A percentile compares a stretch with the other conserved stretches of the same genome.
Evolutionary conservation across 1,139 yeast genomes (phyloP).

Genomic region (Blastobotrys malaysiensis): DNA sequence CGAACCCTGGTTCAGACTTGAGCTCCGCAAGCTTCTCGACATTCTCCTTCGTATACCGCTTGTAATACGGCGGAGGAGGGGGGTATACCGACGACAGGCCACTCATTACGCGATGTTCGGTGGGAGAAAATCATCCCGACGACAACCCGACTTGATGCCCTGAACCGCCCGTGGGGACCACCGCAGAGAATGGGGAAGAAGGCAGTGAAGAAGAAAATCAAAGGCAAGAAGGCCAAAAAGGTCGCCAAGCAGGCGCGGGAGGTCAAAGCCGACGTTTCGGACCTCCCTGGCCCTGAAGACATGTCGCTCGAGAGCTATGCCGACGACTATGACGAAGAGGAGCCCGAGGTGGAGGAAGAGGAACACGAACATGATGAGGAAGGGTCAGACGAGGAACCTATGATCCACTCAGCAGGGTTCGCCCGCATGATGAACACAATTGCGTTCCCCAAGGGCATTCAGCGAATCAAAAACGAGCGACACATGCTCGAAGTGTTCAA

Average conservation of each 20-base stretch:
- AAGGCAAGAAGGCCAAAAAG: not conserved
- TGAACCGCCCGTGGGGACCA: not conserved
- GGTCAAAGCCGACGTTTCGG: not conserved
- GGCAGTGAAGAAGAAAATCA: slow-evolving; percentile 2
- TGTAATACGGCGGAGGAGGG: slow-evolving; percentile 76
- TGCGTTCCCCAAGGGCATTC: not conserved
- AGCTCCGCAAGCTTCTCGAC: slow-evolving; percentile 35
- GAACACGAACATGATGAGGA: slow-evolving; percentile 4
- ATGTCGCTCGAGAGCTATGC: not conserved
- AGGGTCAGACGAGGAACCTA: not conserved
- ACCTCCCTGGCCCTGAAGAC: not conserved
- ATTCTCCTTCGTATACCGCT: slow-evolving; percentile 62
- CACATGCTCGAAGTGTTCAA: not conserved
- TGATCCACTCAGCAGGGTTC: not conserved
- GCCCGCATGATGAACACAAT: not conserved
- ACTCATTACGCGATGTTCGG: slow-evolving; percentile 19
- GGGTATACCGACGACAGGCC: slow-evolving; percentile 65
- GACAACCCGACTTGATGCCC: not conserved
- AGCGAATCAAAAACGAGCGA: not conserved
- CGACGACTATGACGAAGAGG: not conserved
- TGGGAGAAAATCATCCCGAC: not conserved
- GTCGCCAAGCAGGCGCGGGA: not conserved
- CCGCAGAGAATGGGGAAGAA: slow-evolving; percentile 1
- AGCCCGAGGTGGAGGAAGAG: slow-evolving; percentile 7
- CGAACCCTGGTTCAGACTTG: slow-evolving; percentile 16